Percentiles rank a stretch among this genome's conserved stretches.
Conservation (phyloP, 371 early-diverging fungal genomes). For the Mucor plumbeus region DNA sequence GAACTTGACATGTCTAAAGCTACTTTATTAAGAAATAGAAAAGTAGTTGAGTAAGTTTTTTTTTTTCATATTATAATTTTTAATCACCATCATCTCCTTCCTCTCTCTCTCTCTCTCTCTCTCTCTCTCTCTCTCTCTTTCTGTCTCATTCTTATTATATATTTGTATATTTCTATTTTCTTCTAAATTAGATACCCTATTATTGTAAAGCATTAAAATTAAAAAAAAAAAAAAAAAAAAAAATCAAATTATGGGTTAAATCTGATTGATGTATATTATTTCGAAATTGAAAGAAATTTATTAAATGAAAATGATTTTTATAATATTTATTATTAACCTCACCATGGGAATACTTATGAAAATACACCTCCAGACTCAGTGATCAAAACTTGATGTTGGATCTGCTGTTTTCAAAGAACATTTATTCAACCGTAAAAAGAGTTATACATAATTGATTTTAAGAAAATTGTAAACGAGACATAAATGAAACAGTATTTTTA, state of each 20-base stretch:
- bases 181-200: not conserved
- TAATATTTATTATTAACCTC: no score
- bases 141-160: not conserved
- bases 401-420: no score
- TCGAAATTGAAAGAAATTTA: no score
- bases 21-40: conserved; percentile 53
- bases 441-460: no score
- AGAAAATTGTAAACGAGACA: no score
- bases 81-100: not conserved
- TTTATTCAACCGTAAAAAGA: no score
- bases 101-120: not conserved
- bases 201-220: conserved; percentile 3
- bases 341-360: no score
- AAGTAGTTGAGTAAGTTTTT: conserved; percentile 2
- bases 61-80: not conserved
- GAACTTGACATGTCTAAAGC: conserved; percentile 57
- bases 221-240: not conserved
- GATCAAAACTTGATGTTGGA: no score
- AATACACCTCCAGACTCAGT: no score
- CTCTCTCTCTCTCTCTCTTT: not conserved
- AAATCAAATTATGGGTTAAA: conserved; percentile 6
- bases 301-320: no score
- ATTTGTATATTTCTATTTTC: conserved; percentile 1
- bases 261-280: not conserved
- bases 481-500: no score